Conservation (phyloP, 2,329 filamentous ascomycete species). For the Elsinoe australis region DNA sequence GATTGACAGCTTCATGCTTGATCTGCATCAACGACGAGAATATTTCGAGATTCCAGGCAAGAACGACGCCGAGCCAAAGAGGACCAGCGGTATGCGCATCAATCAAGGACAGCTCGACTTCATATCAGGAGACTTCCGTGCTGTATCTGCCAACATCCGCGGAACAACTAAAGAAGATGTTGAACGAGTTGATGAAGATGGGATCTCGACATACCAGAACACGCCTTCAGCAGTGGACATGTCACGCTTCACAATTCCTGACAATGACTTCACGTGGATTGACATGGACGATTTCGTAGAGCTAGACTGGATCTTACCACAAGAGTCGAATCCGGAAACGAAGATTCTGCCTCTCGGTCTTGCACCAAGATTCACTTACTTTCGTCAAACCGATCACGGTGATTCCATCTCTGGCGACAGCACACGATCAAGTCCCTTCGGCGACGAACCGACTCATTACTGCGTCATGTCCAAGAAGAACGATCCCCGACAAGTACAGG, state of each 20-base stretch:
- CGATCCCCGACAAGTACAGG: conserved; percentile 82
- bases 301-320: conserved; percentile 88
- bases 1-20: conserved; percentile 94
- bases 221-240: conserved; percentile 48
- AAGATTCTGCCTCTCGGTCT: conserved; percentile 89
- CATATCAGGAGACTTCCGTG: conserved; percentile 81
- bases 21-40: conserved; percentile 88
- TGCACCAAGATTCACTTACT: conserved; percentile 93
- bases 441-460: conserved; percentile 84
- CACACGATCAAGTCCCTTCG: conserved; percentile 79
- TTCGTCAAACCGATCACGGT: conserved; percentile 89
- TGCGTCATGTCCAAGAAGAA: conserved; percentile 75
- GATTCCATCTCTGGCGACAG: conserved; percentile 72
- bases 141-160: conserved; percentile 82
- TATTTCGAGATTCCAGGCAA: conserved; percentile 74
- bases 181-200: conserved; percentile 57
- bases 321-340: conserved; percentile 82
- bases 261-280: conserved; percentile 93
- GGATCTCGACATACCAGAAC: conserved; percentile 46
- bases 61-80: conserved; percentile 59
- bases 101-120: conserved; percentile 91
- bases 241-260: conserved; percentile 88
- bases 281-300: conserved; percentile 99
- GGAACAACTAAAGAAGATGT: conserved; percentile 72
- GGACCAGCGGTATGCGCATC: conserved; percentile 89